Evolutionary conservation across 2,329 filamentous ascomycete genomes (phyloP).

Genomic region (Rhynchosporium secalis): DNA sequence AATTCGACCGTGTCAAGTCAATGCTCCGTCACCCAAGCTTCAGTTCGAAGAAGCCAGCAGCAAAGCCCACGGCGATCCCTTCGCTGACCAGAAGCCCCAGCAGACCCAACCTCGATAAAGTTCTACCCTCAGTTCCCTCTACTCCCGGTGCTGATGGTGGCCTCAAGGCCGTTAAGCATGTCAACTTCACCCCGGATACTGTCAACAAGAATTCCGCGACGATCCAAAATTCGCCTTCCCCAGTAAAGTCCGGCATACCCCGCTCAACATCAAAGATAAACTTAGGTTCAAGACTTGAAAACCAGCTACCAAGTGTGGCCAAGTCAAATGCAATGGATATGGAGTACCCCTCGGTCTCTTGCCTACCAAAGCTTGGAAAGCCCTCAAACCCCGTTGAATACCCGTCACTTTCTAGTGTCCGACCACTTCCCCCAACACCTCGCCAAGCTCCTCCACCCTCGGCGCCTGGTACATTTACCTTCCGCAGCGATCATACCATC

Average conservation of each 20-base stretch:
- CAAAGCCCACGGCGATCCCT: slow-evolving; percentile 29
- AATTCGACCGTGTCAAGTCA: slow-evolving; percentile 55
- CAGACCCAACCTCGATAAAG: slow-evolving; percentile 56
- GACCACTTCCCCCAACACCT: slow-evolving; percentile 31
- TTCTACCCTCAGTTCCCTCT: slow-evolving; percentile 54
- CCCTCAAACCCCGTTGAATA: slow-evolving; percentile 31
- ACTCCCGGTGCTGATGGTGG: slow-evolving; percentile 52
- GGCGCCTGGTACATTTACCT: slow-evolving; percentile 60
- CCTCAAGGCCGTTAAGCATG: slow-evolving; percentile 67
- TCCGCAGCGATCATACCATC: slow-evolving; percentile 66
- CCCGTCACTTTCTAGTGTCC: slow-evolving; percentile 36
- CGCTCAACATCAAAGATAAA: slow-evolving; percentile 45
- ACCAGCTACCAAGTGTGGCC: slow-evolving; percentile 21
- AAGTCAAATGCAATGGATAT: slow-evolving; percentile 43
- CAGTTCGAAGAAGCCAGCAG: slow-evolving; percentile 30
- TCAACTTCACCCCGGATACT: slow-evolving; percentile 76
- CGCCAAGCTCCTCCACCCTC: slow-evolving; percentile 38
- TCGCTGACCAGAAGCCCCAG: slow-evolving; percentile 41
- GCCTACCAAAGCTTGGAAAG: slow-evolving; percentile 25
- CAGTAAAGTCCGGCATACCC: slow-evolving; percentile 51
- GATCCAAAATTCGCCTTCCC: slow-evolving; percentile 55
- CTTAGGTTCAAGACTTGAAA: slow-evolving; percentile 41
- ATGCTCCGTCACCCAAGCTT: slow-evolving; percentile 48
- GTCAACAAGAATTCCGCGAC: slow-evolving; percentile 47
- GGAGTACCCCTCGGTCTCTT: slow-evolving; percentile 55